These are phyloP conservation scores for Fusarium foetens DNA, from an alignment of 2,329 filamentous ascomycete species.

Conservation along the genomic window DNA sequence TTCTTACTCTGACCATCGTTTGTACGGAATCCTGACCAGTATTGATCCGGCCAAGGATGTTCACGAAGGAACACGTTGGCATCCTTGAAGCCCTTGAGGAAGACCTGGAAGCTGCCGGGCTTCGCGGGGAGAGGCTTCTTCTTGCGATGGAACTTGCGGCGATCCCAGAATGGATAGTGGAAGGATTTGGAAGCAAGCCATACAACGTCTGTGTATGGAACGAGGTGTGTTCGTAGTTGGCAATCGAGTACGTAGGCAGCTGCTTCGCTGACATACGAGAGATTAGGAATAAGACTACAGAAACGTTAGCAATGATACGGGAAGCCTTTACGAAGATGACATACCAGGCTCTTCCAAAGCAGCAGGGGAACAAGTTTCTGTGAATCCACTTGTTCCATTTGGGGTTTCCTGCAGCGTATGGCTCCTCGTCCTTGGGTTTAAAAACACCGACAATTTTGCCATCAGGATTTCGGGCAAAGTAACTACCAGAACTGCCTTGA, in stretches of 20 bases:
- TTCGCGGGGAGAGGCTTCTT: slow-evolving; percentile 89
- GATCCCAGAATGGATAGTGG: slow-evolving; percentile 98
- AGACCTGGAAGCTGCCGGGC: slow-evolving; percentile 95
- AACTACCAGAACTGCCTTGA: slow-evolving; percentile 96
- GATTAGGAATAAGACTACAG: slow-evolving; percentile 85
- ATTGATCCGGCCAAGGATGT: slow-evolving; percentile 96
- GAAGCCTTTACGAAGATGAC: slow-evolving; percentile 34
- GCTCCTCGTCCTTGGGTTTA: slow-evolving; percentile 99
- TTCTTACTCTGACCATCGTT: slow-evolving; percentile 73
- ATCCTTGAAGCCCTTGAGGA: slow-evolving; percentile 96
- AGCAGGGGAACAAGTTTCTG: slow-evolving; percentile 95
- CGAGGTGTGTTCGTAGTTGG: slow-evolving; percentile 88
- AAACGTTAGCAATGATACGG: slow-evolving; percentile 22
- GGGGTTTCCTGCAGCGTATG: slow-evolving; percentile 94
- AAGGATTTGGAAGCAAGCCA: slow-evolving; percentile 96
- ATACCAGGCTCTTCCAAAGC: slow-evolving; percentile 89
- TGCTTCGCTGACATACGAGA: slow-evolving; percentile 97
- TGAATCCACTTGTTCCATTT: slow-evolving; percentile 99
- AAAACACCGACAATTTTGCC: slow-evolving; percentile 98
- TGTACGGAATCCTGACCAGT: slow-evolving; percentile 74
- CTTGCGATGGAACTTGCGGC: slow-evolving; percentile 86
- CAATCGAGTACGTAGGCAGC: slow-evolving; percentile 95
- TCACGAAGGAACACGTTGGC: slow-evolving; percentile 95
- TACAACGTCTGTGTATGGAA: slow-evolving; percentile 96
- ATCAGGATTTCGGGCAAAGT: slow-evolving; percentile 91